phyloP scores from a whole-genome alignment of 768 basidiomycete genomes.

The Suillus placidus region DNA sequence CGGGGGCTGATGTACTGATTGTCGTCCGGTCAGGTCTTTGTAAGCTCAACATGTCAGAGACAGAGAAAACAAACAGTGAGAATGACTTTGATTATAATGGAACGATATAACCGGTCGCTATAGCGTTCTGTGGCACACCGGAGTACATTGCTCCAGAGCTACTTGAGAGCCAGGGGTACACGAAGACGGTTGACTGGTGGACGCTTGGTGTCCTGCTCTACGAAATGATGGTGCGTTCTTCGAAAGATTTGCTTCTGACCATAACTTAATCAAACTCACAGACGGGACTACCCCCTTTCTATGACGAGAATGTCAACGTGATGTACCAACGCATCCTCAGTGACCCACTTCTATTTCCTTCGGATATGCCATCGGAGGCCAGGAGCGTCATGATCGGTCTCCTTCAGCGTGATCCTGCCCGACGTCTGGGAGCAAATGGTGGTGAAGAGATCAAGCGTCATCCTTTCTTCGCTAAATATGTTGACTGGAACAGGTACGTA shows the following conservation, averaged over 20 bases:
- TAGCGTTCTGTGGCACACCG: constrained; percentile 97
- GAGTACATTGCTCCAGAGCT: constrained; percentile 99
- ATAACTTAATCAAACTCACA: constrained; percentile 34
- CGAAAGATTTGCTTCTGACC: neutral
- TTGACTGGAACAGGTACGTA: constrained; percentile 83
- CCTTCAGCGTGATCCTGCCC: constrained; percentile 84
- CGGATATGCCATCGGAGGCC: constrained; percentile 87
- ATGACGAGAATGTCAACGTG: constrained; percentile 97
- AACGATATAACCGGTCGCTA: constrained; percentile 12
- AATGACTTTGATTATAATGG: constrained; percentile 1
- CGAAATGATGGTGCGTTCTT: constrained; percentile 82
- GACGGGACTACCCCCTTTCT: constrained; percentile 97
- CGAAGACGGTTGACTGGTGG: constrained; percentile 99
- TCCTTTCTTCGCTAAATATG: constrained; percentile 91
- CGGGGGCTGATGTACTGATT: constrained; percentile 3
- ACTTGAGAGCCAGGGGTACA: constrained; percentile 94
- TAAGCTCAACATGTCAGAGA: constrained; percentile 96
- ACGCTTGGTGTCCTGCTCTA: constrained; percentile 94
- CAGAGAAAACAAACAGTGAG: constrained; percentile 95
- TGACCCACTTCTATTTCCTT: constrained; percentile 90
- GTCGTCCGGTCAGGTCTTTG: constrained; percentile 60
- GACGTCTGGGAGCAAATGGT: constrained; percentile 87
- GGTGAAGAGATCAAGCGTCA: constrained; percentile 96
- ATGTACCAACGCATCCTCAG: constrained; percentile 96
- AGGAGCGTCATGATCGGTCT: constrained; percentile 86